A percentile compares a stretch with the other conserved stretches of the same genome.
phyloP scores from a whole-genome alignment of 495 filamentous ascomycete species.

The Penicillium robsamsonii region DNA sequence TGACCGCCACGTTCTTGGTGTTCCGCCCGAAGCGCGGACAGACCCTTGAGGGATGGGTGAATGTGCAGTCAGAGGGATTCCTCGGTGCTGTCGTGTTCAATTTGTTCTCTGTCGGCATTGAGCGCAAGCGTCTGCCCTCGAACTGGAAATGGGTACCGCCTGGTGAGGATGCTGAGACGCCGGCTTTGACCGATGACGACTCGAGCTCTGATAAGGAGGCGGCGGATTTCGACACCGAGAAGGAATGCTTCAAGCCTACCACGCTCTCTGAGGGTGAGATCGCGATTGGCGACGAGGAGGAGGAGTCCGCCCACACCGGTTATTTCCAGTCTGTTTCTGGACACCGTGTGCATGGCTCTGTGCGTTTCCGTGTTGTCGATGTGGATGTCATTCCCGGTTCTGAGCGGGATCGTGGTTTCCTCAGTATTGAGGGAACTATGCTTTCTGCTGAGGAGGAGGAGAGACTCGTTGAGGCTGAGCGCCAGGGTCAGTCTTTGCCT shows the following conservation, averaged over 20 bases:
- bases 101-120: conserved; percentile 71
- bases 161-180: conserved; percentile 34
- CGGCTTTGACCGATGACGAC: conserved; percentile 36
- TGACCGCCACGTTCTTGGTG: conserved; percentile 70
- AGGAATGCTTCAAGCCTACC: conserved; percentile 44
- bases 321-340: conserved; percentile 63
- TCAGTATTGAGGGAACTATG: conserved; percentile 71
- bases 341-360: conserved; percentile 56
- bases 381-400: conserved; percentile 58
- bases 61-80: conserved; percentile 70
- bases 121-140: conserved; percentile 60
- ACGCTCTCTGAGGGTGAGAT: conserved; percentile 34
- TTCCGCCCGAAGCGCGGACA: conserved; percentile 61
- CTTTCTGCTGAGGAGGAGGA: conserved; percentile 49
- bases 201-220: conserved; percentile 18
- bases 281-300: conserved; percentile 26
- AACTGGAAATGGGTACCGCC: conserved; percentile 63
- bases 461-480: conserved; percentile 38
- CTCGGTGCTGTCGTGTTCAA: conserved; percentile 71
- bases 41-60: conserved; percentile 63
- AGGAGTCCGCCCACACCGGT: conserved; percentile 46
- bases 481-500: conserved; percentile 29
- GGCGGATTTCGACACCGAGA: conserved; percentile 37
- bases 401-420: conserved; percentile 57
- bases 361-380: conserved; percentile 62